These are phyloP conservation scores for Chlorella sp. DNA, from an alignment of 139 green algal genomes.

Conservation along the genomic window DNA sequence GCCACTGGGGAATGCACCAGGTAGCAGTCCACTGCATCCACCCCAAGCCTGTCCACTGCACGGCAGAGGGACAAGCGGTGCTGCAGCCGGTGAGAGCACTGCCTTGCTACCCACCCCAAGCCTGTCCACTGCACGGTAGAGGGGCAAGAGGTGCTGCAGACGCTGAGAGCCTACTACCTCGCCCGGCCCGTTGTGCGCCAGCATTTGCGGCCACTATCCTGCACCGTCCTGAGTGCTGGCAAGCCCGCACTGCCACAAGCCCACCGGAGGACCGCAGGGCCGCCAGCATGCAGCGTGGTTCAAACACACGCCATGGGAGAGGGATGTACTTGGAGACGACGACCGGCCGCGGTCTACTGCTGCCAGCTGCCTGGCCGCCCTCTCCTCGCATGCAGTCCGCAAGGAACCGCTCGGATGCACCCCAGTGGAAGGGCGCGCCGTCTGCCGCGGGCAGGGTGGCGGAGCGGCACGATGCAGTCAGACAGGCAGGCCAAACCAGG, in stretches of 20 bases:
- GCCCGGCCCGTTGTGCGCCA: too few species aligned
- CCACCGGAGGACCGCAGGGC: conserved; percentile 8
- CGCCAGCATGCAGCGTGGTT: conserved; percentile 16
- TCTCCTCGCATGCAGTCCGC: background rate
- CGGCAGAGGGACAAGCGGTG: background rate
- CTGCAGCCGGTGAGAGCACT: background rate
- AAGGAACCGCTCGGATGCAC: conserved; percentile 19
- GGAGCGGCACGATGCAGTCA: too few species aligned
- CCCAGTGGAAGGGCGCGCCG: conserved; percentile 24
- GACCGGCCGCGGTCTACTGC: background rate
- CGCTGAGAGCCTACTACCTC: too few species aligned
- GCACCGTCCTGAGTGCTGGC: too few species aligned
- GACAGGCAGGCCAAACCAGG: too few species aligned
- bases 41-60: conserved; percentile 18
- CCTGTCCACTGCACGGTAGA: conserved; percentile 7
- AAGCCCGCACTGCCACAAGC: background rate
- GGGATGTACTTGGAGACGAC: conserved; percentile 34
- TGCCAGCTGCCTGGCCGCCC: background rate
- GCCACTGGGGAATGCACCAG: conserved; percentile 19
- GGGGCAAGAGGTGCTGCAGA: background rate
- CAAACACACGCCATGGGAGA: conserved; percentile 25
- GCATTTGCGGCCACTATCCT: too few species aligned
- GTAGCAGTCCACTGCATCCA: conserved; percentile 16
- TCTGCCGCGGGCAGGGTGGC: background rate
- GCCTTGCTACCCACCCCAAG: background rate